A percentile compares a stretch with the other conserved stretches of the same genome.
Conservation (phyloP, 2,329 filamentous ascomycete genomes). For the Lasiodiplodia sp. region DNA sequence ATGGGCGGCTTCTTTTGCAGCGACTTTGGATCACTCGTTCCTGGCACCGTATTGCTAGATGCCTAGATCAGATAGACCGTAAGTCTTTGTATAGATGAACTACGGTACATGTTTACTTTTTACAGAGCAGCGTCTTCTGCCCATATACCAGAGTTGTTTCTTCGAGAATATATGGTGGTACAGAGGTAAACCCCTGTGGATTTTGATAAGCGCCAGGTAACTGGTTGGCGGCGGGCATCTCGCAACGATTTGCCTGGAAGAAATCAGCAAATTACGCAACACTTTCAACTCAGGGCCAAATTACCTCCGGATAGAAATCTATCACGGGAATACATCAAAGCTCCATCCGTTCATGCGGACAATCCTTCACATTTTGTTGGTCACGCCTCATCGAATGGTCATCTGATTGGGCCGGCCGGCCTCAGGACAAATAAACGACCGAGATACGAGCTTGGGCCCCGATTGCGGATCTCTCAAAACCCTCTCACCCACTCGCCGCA, state of each 20-base stretch:
- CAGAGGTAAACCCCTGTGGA: too few relatives aligned
- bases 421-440: slow-evolving; percentile 3
- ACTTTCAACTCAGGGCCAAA: background rate
- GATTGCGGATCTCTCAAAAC: slow-evolving; percentile 13
- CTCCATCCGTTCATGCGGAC: background rate
- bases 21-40: background rate
- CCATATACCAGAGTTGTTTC: too few relatives aligned
- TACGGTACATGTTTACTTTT: background rate
- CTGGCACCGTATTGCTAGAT: background rate
- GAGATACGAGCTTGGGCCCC: slow-evolving; percentile 3
- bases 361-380: background rate
- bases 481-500: background rate
- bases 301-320: background rate
- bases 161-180: too few relatives aligned
- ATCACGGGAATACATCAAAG: background rate
- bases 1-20: background rate
- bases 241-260: too few relatives aligned
- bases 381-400: background rate
- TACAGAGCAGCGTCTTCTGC: too few relatives aligned
- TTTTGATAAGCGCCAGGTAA: background rate
- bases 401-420: slow-evolving; percentile 14
- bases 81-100: background rate
- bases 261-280: background rate
- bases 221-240: background rate
- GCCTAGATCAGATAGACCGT: background rate